Evolutionary conservation across 768 basidiomycete species (phyloP), one percentile per base, ranked within the genome.

Genomic region (Kwoniella botswanensis): DNA sequence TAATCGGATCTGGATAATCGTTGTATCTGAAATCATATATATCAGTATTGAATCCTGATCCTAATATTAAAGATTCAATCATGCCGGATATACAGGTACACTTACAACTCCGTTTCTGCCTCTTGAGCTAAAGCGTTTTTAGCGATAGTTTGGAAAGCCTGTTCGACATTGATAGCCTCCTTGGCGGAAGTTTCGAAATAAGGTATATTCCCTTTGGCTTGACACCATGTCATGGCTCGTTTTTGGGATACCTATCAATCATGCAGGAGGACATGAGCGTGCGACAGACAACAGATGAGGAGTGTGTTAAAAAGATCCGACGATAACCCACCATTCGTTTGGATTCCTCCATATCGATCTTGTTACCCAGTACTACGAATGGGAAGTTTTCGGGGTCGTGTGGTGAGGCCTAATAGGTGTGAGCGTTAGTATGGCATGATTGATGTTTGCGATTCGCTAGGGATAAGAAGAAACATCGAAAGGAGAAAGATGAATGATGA

Each of bases 181-280:
- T 99, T 99, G 52, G 97, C 97, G 10, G 97, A 99, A 5, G 97
- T 98, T 86, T 99, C 97, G 83, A 98, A 99, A 86, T 98, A 99
- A 35, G 97, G 97, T 74, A 99, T 98, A 85, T 98, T 98, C 82
- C 96, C 96, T 86, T 98, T 98, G 69, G 95, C 91, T 79, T 98
- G 95, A 84, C 97, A 99, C 97, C 97, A 99, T 4, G 96, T 93
- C 94, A 98, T 98, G 18, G 97, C 96, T 54, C 96, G 92, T 84
- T 99, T 99, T 90, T 99, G 96, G 10, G 94, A 93, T 29, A 99
- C 95, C 94, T 96, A 18, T 4, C 0, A 6, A 17, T 50, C 10
- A 18, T 15, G 46, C 46, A 50, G 10, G 35, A 35, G 35, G 35
- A 35, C 35, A 35, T 35, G 35, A 35, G 35, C 35, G 0, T 35